Conservation (phyloP, 2,329 filamentous ascomycete genomes). For the Fusarium metavorans region DNA sequence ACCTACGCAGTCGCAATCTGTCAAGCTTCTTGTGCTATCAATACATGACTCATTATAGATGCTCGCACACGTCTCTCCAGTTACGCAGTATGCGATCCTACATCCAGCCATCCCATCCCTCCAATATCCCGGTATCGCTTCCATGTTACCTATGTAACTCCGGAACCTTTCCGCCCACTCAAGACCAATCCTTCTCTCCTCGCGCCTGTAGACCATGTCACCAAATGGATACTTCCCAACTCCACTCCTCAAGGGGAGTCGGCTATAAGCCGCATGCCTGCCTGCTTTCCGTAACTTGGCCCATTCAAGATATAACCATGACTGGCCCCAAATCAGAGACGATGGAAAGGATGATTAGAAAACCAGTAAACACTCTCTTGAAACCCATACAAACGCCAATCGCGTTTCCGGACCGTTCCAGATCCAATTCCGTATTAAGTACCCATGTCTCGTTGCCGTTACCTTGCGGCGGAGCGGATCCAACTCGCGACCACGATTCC, state of each 20-base stretch:
- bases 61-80: slow-evolving; percentile 3
- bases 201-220: slow-evolving; percentile 18
- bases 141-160: slow-evolving; percentile 1
- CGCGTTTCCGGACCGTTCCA: slow-evolving; percentile 33
- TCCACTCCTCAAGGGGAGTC: neutral
- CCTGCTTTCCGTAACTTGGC: neutral
- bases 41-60: neutral
- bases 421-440: slow-evolving; percentile 32
- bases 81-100: slow-evolving; percentile 21
- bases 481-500: slow-evolving; percentile 30
- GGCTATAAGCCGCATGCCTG: neutral
- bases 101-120: slow-evolving; percentile 7
- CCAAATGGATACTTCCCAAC: slow-evolving; percentile 3
- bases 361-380: slow-evolving; percentile 25
- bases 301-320: slow-evolving; percentile 1
- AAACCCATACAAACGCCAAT: slow-evolving; percentile 36
- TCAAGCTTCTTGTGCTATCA: neutral
- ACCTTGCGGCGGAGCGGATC: slow-evolving; percentile 21
- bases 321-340: slow-evolving; percentile 33
- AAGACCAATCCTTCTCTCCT: slow-evolving; percentile 15
- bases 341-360: slow-evolving; percentile 31
- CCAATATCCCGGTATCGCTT: slow-evolving; percentile 5
- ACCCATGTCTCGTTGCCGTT: slow-evolving; percentile 19
- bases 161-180: slow-evolving; percentile 9
- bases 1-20: neutral